Evolutionary conservation across 129 eudicot genomes (phyloP), one percentile per base, ranked within the genome.

Genomic region (Erigeron canadensis): DNA sequence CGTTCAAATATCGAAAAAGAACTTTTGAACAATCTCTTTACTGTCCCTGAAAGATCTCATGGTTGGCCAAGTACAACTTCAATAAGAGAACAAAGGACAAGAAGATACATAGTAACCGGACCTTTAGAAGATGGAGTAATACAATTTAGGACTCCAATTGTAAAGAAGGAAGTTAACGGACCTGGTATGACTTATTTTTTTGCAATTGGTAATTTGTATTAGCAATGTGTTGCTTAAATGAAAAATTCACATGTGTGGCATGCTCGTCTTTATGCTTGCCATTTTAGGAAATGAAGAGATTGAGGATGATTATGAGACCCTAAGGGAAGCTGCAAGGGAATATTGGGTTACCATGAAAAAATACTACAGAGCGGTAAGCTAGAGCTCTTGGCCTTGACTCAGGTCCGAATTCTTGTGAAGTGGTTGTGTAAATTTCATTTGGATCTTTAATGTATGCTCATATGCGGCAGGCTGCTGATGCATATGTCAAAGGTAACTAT

Each of bases 351-450:
- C 80, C 7, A 89, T 89, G 96, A 86, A 82, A 74, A 85, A 81
- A 55, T 92, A 92, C 76, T 88, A 85, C 64, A 82, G 82, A 80
- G 83, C 98, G 34, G 96, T 89, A 85, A 83, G 91, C 70, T 43
- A 22, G 17, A 43, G 53, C 63, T 61, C 44, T 45, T 4, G 15
- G 50, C 57, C 16, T 21, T 50, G 39, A 8, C 16, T 54, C 45
- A 5, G 10, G 40, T 48, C 7, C 21, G 41, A 8, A 18, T 39
- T 61, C 8, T 43, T 38, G 60, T 69, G 34, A 65, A 46, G 7
- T 10, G 63, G 55, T 13, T 6, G 40, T 57, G 45, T 67, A 38
- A 16, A 21, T 43, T 77, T 58, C 41, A 7, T 59, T 66, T 72
- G 38, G 38, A 34, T 63, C 19, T 18, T 56, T 63, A 43, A 55